Evolutionary conservation across 1,139 yeast genomes (phyloP).

Genomic region (Scheffersomyces quercinus): DNA sequence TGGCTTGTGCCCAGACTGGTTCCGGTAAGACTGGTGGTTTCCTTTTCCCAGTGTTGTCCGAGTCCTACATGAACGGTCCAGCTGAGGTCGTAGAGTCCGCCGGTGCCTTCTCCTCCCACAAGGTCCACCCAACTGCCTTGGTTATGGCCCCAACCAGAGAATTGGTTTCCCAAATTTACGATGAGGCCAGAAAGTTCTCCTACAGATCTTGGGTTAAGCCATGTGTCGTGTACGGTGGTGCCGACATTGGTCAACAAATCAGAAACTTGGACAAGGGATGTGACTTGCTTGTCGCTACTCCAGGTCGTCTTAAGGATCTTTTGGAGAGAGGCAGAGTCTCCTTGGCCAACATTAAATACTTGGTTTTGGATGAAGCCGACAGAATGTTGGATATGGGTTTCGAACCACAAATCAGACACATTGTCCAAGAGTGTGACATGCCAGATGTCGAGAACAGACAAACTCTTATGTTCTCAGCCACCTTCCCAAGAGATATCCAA

Average conservation of each 20-base stretch:
- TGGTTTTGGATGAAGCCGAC: slow-evolving; percentile 98
- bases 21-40: slow-evolving; percentile 99
- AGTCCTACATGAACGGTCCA: slow-evolving; percentile 90
- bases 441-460: slow-evolving; percentile 89
- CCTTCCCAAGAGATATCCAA: slow-evolving; percentile 98
- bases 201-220: slow-evolving; percentile 99
- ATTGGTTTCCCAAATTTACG: slow-evolving; percentile 93
- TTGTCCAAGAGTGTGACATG: slow-evolving; percentile 97
- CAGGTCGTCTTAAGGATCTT: slow-evolving; percentile 97
- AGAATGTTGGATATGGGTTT: slow-evolving; percentile 99
- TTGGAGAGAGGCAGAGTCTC: slow-evolving; percentile 94
- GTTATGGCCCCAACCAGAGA: slow-evolving; percentile 99
- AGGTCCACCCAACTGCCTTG: slow-evolving; percentile 91
- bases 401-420: slow-evolving; percentile 98
- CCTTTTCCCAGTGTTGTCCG: slow-evolving; percentile 94
- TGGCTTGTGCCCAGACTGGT: slow-evolving; percentile 99
- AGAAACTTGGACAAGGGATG: slow-evolving; percentile 92
- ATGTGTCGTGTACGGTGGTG: slow-evolving; percentile 97
- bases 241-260: slow-evolving; percentile 85
- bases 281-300: slow-evolving; percentile 95
- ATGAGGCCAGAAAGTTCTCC: slow-evolving; percentile 92
- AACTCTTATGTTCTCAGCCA: slow-evolving; percentile 97
- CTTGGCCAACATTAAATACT: slow-evolving; percentile 83
- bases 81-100: slow-evolving; percentile 56
- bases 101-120: slow-evolving; percentile 64